A percentile compares a stretch with the other conserved stretches of the same genome.
These are phyloP conservation scores for Candida anutae DNA, from an alignment of 1,139 yeast genomes.

Conservation along the genomic window DNA sequence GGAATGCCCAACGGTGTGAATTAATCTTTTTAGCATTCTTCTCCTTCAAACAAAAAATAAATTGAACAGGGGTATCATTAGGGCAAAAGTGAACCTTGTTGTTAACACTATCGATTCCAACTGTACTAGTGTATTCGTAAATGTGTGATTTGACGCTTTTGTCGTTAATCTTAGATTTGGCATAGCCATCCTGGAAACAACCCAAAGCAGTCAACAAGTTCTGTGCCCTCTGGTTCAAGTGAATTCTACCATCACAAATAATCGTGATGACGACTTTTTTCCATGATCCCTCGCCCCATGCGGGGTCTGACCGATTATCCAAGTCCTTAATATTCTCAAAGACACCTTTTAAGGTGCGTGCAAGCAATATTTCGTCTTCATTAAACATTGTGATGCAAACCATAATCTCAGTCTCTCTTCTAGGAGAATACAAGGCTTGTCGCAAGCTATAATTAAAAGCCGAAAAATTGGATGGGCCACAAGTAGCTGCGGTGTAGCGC, in stretches of 20 bases:
- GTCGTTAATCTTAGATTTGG: conserved; percentile 69
- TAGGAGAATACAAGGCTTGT: conserved; percentile 58
- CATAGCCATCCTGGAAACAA: conserved; percentile 75
- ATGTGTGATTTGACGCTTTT: conserved; percentile 63
- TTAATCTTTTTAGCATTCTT: conserved; percentile 69
- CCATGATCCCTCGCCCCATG: conserved; percentile 81
- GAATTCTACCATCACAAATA: conserved; percentile 71
- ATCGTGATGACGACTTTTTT: conserved; percentile 67
- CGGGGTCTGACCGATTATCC: conserved; percentile 47
- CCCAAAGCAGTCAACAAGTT: conserved; percentile 67
- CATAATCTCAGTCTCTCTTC: conserved; percentile 65
- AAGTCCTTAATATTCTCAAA: conserved; percentile 65
- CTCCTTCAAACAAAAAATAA: conserved; percentile 72
- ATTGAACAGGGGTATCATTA: conserved; percentile 62
- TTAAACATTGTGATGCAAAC: conserved; percentile 76
- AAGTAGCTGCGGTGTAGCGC: conserved; percentile 78
- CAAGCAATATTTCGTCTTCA: conserved; percentile 67
- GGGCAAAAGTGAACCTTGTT: conserved; percentile 48
- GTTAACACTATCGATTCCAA: conserved; percentile 60
- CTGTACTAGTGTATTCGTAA: conserved; percentile 74
- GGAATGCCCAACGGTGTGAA: conserved; percentile 82
- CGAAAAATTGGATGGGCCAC: conserved; percentile 62
- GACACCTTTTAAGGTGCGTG: conserved; percentile 68
- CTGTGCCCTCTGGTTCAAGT: conserved; percentile 57
- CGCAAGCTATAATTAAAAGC: conserved; percentile 55